Base-by-base conservation (phyloP, 306 rosid species). In the Quercus berberidifolia region DNA sequence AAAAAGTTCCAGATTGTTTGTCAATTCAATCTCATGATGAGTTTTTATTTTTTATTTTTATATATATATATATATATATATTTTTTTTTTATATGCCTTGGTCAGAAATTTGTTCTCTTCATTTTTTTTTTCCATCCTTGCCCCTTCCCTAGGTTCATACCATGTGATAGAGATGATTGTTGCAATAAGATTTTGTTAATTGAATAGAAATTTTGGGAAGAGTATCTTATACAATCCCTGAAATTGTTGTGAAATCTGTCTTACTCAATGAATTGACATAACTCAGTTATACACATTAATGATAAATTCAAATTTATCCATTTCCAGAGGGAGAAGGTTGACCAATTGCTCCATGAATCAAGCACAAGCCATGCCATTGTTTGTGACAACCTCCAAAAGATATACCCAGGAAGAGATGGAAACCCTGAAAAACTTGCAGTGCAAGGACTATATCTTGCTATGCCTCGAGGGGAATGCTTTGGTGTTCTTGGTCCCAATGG, bases 401-500 rank as follows among this genome's bases (percentile, higher is more conserved):
- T 92, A 64, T 92, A 94, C 86, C 92, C 88, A 0, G 90, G 89
- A 74, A 90, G 88, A 83, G 98, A 94, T 43, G 97, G 97, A 35
- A 94, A 94, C 86, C 97, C 94, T 4, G 89, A 81, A 62, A 94
- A 92, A 74, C 74, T 78, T 76, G 98, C 97, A 1, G 98, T 92
- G 76, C 89, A 77, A 82, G 98, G 92, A 49, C 52, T 94, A 83
- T 94, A 97, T 65, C 96, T 94, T 84, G 96, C 93, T 83, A 74
- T 94, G 83, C 90, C 96, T 77, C 90, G 85, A 63, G 96, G 96
- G 31, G 97, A 92, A 67, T 94, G 98, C 87, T 92, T 94, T 76
- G 97, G 97, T 76, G 88, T 92, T 94, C 97, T 94, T 73, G 98
- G 96, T 71, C 98, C 96, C 19, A 94, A 94, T 56, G 97, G 97